phyloP scores from a whole-genome alignment of 129 eudicot genomes.

The Dittrichia graveolens region DNA sequence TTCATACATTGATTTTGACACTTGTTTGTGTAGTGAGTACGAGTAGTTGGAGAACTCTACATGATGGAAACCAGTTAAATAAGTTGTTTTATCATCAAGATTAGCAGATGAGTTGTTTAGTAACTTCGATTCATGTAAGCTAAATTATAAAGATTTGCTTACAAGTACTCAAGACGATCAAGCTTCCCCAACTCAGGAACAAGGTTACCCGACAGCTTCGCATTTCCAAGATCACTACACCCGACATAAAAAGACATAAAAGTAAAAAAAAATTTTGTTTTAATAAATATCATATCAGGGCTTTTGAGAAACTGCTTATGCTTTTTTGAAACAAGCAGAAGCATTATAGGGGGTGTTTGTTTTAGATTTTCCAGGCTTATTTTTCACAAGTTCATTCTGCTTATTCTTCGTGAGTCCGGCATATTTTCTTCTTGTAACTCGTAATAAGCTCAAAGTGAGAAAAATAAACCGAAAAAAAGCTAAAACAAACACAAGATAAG shows the following conservation, averaged over 20 bases:
- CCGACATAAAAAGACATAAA: background rate
- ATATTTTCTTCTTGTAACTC: no score
- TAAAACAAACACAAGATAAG: no score
- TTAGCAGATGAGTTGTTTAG: background rate
- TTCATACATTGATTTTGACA: no score
- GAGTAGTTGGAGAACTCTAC: background rate
- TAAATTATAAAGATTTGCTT: slow-evolving; percentile 28
- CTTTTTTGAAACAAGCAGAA: no score
- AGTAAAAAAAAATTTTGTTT: background rate
- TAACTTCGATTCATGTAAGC: background rate
- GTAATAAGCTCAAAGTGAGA: no score
- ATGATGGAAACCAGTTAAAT: background rate
- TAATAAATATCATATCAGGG: background rate
- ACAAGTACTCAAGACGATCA: slow-evolving; percentile 71
- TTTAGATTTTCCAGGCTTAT: no score
- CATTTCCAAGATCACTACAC: slow-evolving; percentile 82
- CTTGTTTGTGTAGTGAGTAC: no score
- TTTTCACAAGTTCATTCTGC: no score
- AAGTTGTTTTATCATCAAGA: background rate
- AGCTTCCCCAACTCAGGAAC: slow-evolving; percentile 77
- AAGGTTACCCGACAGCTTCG: slow-evolving; percentile 69
- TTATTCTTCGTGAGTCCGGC: no score
- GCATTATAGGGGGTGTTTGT: no score
- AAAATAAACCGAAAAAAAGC: no score
- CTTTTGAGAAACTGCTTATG: no score